phyloP scores from a whole-genome alignment of 345 rosid genomes.

The Excoecaria agallocha region DNA sequence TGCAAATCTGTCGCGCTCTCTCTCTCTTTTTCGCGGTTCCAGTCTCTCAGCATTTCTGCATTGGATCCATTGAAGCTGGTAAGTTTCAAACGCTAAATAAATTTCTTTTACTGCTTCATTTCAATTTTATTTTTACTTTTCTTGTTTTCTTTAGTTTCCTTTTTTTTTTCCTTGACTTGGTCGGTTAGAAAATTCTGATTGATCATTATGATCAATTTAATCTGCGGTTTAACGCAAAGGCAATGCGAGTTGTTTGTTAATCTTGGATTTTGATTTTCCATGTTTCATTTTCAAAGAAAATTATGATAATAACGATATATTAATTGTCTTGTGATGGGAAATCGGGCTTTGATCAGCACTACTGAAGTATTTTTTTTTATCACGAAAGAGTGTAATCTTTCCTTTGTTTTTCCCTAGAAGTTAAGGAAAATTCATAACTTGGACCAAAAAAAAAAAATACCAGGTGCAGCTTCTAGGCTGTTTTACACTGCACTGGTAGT shows the following conservation, averaged over 20 bases:
- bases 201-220: background rate
- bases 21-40: background rate
- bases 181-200: background rate
- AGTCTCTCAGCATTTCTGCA: background rate
- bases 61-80: slow-evolving; percentile 1
- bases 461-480: no score
- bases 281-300: background rate
- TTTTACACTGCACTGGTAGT: no score
- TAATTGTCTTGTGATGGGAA: background rate
- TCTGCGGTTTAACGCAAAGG: background rate
- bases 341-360: background rate
- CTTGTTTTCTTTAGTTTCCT: background rate
- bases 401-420: background rate
- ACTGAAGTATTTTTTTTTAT: background rate
- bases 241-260: background rate
- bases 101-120: background rate
- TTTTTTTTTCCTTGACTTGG: background rate
- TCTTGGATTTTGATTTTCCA: background rate
- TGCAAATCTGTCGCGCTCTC: background rate
- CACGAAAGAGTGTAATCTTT: background rate
- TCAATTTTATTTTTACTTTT: background rate
- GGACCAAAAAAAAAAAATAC: no score
- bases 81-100: background rate
- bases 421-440: no score
- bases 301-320: no score